Base-by-base conservation (phyloP, 805 yeast genomes). In the Starmerella davenportii region DNA sequence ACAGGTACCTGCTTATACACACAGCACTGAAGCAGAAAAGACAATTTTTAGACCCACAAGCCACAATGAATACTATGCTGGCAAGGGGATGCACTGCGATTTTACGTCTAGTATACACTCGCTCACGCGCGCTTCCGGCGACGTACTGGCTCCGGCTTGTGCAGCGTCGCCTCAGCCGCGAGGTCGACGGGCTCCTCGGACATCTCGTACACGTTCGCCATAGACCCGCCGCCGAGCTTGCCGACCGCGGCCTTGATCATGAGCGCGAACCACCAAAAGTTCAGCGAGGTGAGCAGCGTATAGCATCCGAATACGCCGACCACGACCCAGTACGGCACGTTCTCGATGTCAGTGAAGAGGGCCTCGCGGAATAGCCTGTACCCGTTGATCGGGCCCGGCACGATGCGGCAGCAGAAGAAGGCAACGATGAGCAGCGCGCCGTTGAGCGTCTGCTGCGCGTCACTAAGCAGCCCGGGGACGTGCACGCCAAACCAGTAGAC, bases 311-410 rank as follows among this genome's bases (percentile, higher is more conserved):
- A 60, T 15, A 76, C 65, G 1, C 66, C 38, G 3, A 61, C 35
- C 0, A 84, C 69, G 34, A 73, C 55, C 51, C 68, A 56, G 2
- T 47, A 16, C 9, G 77, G 74, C 21, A 65, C 59, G 43, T 60
- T 58, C 19, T 56, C 54, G 3, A 48, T 48, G 13, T 37, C 38
- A n/a, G 30, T 21, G 27, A 18, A 18, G 16, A 46, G 30, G 3
- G 49, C 46, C 56, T 67, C 66, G 61, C 13, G 53, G 43, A 48
- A 51, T 43, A 51, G 55, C 17, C 60, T 35, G 34, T 51, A 51
- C 16, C 82, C 78, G 13, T 92, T 82, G 44, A 71, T 70, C 54
- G 77, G 70, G 0, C 98, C 98, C 90, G 95, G 84, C 9, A 76
- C 52, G 30, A 90, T 74, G 48, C 99, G 68, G 28, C 78, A 81